A percentile compares a stretch with the other conserved stretches of the same genome.
These are phyloP conservation scores for Plasmodium fragile DNA, from an alignment of 169 alveolate genomes.

Conservation along the genomic window DNA sequence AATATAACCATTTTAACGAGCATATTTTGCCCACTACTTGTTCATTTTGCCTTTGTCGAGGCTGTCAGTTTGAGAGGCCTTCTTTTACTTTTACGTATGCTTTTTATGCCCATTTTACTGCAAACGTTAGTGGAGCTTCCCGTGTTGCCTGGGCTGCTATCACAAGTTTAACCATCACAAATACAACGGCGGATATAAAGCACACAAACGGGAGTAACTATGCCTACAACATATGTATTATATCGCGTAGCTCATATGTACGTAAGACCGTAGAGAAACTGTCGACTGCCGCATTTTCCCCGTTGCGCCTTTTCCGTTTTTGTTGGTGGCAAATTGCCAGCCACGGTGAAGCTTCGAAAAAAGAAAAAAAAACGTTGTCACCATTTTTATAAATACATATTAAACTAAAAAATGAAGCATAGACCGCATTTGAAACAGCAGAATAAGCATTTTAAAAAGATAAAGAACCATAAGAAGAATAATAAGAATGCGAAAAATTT, in stretches of 20 bases:
- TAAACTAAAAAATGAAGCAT: conserved; percentile 54
- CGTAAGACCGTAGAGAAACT: not conserved
- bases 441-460: conserved; percentile 54
- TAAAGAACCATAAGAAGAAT: conserved; percentile 35
- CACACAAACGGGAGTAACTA: not conserved
- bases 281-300: not conserved
- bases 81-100: not conserved
- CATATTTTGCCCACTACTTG: not conserved
- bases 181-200: not conserved
- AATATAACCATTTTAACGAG: not conserved
- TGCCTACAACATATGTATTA: not conserved
- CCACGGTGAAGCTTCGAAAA: not conserved
- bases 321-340: not conserved
- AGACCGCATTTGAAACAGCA: conserved; percentile 57
- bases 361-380: conserved; percentile 1
- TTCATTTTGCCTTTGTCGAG: not conserved
- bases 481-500: conserved; percentile 17
- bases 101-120: not conserved
- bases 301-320: not conserved
- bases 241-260: not conserved
- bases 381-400: not conserved
- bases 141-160: not conserved
- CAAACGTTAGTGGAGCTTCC: not conserved
- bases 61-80: not conserved
- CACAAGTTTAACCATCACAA: not conserved